Evolutionary conservation across 2,329 filamentous ascomycete genomes (phyloP).

Genomic region (Graphiopsis chlorocephala): DNA sequence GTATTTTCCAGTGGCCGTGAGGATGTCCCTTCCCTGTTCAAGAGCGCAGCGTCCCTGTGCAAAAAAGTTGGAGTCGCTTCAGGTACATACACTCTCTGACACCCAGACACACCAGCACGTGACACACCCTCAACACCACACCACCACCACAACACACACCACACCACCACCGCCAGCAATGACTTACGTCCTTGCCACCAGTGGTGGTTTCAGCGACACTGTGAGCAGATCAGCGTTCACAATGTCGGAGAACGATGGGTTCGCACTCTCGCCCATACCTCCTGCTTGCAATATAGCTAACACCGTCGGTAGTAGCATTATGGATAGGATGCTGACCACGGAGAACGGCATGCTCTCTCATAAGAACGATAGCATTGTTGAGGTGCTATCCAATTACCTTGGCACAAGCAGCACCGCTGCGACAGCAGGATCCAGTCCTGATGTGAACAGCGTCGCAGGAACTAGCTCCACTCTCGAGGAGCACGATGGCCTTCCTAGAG

Average conservation of each 20-base stretch:
- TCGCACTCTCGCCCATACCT: neutral
- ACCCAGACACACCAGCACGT: neutral
- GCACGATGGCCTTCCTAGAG: neutral
- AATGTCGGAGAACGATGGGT: neutral
- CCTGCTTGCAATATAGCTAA: neutral
- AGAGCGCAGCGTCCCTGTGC: neutral
- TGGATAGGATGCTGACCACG: neutral
- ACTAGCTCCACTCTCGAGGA: neutral
- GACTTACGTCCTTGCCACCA: neutral
- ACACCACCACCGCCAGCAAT: neutral
- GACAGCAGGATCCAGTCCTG: no score
- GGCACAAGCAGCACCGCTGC: no score
- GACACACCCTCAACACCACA: neutral
- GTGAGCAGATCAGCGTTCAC: neutral
- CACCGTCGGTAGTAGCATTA: neutral
- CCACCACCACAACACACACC: neutral
- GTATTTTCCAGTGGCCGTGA: slow-evolving; percentile 1
- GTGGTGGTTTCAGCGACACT: neutral
- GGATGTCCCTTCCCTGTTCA: neutral
- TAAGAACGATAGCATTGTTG: no score
- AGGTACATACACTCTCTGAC: neutral
- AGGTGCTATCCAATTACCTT: no score
- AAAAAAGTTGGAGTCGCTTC: neutral
- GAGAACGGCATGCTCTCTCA: neutral
- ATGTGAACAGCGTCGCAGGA: neutral